Conservation (phyloP, 2,329 filamentous ascomycete genomes). For the Metarhizium humberi region DNA sequence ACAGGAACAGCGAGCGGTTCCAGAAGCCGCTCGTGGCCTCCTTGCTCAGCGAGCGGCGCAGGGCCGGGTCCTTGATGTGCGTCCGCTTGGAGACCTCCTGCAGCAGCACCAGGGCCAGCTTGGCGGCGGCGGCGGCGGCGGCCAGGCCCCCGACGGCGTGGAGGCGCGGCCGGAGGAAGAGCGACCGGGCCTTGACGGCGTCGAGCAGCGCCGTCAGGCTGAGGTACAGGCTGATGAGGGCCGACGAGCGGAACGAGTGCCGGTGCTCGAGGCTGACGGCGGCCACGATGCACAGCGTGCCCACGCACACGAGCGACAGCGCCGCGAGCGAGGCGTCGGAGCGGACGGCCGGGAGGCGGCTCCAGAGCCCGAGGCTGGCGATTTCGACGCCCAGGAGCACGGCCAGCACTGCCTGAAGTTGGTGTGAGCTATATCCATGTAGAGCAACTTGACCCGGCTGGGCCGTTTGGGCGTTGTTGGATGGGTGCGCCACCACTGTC, state of each 20-base stretch:
- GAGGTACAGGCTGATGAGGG: constrained; percentile 29
- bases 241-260: constrained; percentile 28
- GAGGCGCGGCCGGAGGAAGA: constrained; percentile 5
- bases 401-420: constrained; percentile 10
- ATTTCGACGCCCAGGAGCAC: constrained; percentile 19
- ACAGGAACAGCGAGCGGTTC: constrained; percentile 17
- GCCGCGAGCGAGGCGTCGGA: constrained; percentile 16
- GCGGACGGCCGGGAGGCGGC: constrained; percentile 5
- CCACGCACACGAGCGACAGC: constrained; percentile 17
- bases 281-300: constrained; percentile 13
- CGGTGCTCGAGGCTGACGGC: constrained; percentile 23
- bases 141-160: constrained; percentile 18
- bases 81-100: constrained; percentile 20
- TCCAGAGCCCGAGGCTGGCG: constrained; percentile 14
- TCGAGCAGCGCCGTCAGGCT: constrained; percentile 31
- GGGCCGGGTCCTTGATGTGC: background rate
- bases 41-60: background rate
- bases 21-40: constrained; percentile 17
- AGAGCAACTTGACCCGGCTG: too few relatives aligned
- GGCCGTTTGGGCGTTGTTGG: too few relatives aligned
- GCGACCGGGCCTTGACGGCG: constrained; percentile 23
- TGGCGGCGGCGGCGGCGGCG: constrained; percentile 20
- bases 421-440: too few relatives aligned
- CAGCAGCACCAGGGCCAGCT: constrained; percentile 22
- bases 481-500: too few relatives aligned